These are phyloP conservation scores for Yamadazyma pseudoaaseri DNA, from an alignment of 1,139 yeast genomes.

Conservation along the genomic window DNA sequence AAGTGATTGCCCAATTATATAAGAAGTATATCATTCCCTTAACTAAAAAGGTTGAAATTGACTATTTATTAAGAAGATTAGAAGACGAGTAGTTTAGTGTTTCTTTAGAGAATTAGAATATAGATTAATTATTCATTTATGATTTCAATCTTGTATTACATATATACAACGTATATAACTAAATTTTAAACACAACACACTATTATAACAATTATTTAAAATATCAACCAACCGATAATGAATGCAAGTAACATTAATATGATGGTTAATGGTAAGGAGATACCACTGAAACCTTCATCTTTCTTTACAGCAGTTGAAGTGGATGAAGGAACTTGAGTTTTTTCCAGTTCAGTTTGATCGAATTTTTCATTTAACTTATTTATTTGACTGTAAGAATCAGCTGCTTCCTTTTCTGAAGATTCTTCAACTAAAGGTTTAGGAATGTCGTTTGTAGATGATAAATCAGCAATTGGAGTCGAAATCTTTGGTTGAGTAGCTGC, in stretches of 20 bases:
- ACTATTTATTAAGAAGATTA: slow-evolving; percentile 78
- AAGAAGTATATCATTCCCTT: slow-evolving; percentile 87
- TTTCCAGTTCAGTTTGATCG: slow-evolving; percentile 23
- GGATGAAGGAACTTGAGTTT: slow-evolving; percentile 5
- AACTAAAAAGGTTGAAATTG: slow-evolving; percentile 93
- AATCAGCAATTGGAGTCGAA: slow-evolving; percentile 14
- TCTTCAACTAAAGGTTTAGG: slow-evolving; percentile 10
- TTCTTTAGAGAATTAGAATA: not conserved
- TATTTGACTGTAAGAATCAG: slow-evolving; percentile 41
- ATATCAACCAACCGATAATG: slow-evolving; percentile 59
- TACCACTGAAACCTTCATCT: slow-evolving; percentile 42
- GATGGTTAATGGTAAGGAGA: slow-evolving; percentile 52
- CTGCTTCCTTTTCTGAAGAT: slow-evolving; percentile 24
- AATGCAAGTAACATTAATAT: slow-evolving; percentile 55
- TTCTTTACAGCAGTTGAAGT: slow-evolving; percentile 7
- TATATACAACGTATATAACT: slow-evolving; percentile 4
- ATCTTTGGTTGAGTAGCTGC: slow-evolving; percentile 13
- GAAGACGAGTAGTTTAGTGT: slow-evolving; percentile 61
- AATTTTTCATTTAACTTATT: slow-evolving; percentile 43
- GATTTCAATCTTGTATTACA: slow-evolving; percentile 1
- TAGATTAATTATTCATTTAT: not conserved
- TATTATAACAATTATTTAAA: slow-evolving; percentile 23
- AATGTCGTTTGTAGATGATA: slow-evolving; percentile 16
- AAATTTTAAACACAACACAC: slow-evolving; percentile 1
- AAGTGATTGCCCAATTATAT: slow-evolving; percentile 76